Evolutionary conservation across 2,329 filamentous ascomycete genomes (phyloP), one percentile per base, ranked within the genome.

Genomic region (Trichoderma aggressivum): DNA sequence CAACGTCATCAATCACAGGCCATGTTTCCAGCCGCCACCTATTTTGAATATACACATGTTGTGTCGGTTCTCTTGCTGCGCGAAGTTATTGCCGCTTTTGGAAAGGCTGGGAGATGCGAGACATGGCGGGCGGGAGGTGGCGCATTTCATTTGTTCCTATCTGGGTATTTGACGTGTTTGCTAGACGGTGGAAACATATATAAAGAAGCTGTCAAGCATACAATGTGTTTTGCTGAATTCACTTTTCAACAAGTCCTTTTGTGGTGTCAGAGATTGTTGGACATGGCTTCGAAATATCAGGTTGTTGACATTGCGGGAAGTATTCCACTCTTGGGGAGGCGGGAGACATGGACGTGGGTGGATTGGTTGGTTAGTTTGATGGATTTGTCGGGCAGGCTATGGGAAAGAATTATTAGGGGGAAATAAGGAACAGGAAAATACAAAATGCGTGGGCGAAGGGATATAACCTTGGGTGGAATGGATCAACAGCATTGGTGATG

Each of bases 211-310:
- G 10, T 30, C 5, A 26, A 56, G 1, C 43, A 30, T 30, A 8
- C 14, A 56, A n/a, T 28, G 26, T 14, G 1, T 14, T 30, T 56
- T 18, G 16, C 10, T 2, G 2, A 56, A 18, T 2, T 56, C 0
- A 3, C 0, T 56, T 30, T 30, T 24, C 53, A 10, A 18, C 26
- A 30, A 30, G n/a, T 56, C 16, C 5, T 18, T 56, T 56, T 56
- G 4, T 56, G 8, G 14, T 56, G 14, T n/a, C 14, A 59, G 10
- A 21, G 30, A 24, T 64, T 2, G 10, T 53, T 53, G 21, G 50
- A 21, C 7, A 66, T 71, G 70, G 62, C 58, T 43, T 71, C 61
- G 14, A 26, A 56, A 3, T 71, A 71, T 28, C 53, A 59, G 6
- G 63, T 71, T 28, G 55, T 61, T 36, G 55, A 68, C 30, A 68